These are phyloP conservation scores for Plenodomus biglobosus DNA, from an alignment of 2,329 filamentous ascomycete genomes.

Conservation along the genomic window DNA sequence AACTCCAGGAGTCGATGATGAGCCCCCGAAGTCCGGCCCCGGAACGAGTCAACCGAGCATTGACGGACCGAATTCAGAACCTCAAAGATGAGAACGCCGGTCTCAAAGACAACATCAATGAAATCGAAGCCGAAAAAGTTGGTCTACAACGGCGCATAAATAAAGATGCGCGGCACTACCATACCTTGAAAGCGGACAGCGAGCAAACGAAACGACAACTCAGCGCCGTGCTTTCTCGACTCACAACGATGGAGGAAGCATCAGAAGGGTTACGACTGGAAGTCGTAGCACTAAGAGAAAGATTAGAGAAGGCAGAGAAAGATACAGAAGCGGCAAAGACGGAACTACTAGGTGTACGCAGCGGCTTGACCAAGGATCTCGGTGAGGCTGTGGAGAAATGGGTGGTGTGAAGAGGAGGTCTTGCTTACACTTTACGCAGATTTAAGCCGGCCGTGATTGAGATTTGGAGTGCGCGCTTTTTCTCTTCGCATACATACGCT, in stretches of 20 bases:
- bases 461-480: background rate
- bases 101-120: constrained; percentile 10
- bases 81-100: constrained; percentile 22
- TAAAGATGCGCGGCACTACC: constrained; percentile 9
- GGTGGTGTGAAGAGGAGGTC: constrained; percentile 3
- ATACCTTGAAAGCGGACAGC: constrained; percentile 6
- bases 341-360: constrained; percentile 5
- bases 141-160: constrained; percentile 12
- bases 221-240: constrained; percentile 2
- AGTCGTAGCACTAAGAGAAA: constrained; percentile 5
- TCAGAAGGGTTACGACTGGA: constrained; percentile 4
- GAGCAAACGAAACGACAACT: constrained; percentile 8
- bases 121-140: constrained; percentile 9
- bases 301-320: constrained; percentile 10
- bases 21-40: constrained; percentile 21
- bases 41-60: constrained; percentile 21
- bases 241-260: constrained; percentile 2
- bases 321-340: constrained; percentile 9
- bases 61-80: constrained; percentile 20
- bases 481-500: background rate
- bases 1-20: constrained; percentile 15
- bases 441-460: background rate
- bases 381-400: constrained; percentile 12
- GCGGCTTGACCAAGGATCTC: constrained; percentile 7
- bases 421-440: background rate